Base-by-base conservation (phyloP, 2,329 filamentous ascomycete genomes). In the Ceratocystis ficicola region DNA sequence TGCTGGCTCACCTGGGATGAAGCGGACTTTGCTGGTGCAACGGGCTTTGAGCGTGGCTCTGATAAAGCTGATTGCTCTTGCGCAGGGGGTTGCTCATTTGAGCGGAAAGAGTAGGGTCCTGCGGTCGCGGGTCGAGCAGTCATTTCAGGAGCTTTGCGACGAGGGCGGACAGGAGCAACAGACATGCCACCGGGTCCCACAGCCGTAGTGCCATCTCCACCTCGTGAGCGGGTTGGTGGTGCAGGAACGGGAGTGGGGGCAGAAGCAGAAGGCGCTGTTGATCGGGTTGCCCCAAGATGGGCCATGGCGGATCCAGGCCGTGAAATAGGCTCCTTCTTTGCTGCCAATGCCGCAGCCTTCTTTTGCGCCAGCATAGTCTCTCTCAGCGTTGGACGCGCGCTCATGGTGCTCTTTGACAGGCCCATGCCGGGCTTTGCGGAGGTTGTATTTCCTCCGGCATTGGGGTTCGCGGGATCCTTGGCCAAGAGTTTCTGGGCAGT, bases 301-400 rank as follows among this genome's bases (percentile, higher is more conserved):
- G 84, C 79, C 84, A 86, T 86, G 65, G 84, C 83, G 44, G 84
- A 86, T 8, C 83, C 84, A 1, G 84, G 84, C 7, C 84, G 77
- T 28, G 79, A 72, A 10, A 82, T 83, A 1, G 85, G 73, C 64
- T 79, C 82, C 68, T 76, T 80, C 63, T 73, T 74, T 44, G 78
- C 73, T 44, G 80, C 76, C 70, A 83, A 70, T 4, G 77, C 73
- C 30, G 81, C 73, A 30, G 82, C 83, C 71, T 79, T 90, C 76
- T 90, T 92, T 72, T 93, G 88, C 5, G 90, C 91, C 71, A 90
- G 77, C 80, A 96, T 91, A 2, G 89, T 81, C 71, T 96, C 92
- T 69, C 89, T 87, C 30, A 96, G 76, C 10, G 88, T 89, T 10
- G 84, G 82, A 68, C 86, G 86, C 50, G 80, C 59, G 2, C 79